Evolutionary conservation across 2,329 filamentous ascomycete genomes (phyloP), one percentile per base, ranked within the genome.

Genomic region (Capronia americana): DNA sequence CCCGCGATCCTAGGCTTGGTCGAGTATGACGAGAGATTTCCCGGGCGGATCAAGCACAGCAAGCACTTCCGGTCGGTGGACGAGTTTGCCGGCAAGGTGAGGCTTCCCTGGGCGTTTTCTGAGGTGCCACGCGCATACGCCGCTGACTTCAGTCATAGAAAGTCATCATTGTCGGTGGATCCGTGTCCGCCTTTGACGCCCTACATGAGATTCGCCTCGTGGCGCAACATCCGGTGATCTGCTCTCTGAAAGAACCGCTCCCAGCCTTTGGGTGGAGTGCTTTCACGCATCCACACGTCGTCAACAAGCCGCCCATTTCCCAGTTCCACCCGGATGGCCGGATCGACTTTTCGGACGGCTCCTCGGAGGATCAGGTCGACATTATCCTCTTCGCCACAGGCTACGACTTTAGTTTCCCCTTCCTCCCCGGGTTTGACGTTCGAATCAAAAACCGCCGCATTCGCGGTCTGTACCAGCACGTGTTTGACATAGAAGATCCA

Each of bases 1-100:
- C 81, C 81, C 0, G 69, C 73, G 0, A 80, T 83, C n/a, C 69
- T 75, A 0, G 81, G 81, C 0, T 61, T 83, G n/a, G 70, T 74
- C 7, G 79, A 80, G 28, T 82, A 77, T 51, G 75, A 79, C 3
- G 68, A 73, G 26, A 68, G 64, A 1, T 78, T 78, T 61, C 80
- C 81, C 0, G 78, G 76, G 0, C 73, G 73, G 2, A 76, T 82
- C 8, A 68, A 77, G 20, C 81, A 83, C 50, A 79, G 77, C 20
- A 81, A 81, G 69, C 75, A 79, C 57, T 81, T 78, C 48, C 74
- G 78, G 0, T 73, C 73, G 0, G 73, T 76, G 0, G 73, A 75
- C 64, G 75, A 79, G 69, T 83, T 83, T 60, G 73, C 76, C 66
- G 74, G 73, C 34, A 77, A 79, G 50, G 64, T 66, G 54, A 66